Conservation (phyloP, 2,329 filamentous ascomycete species). For the Verticillium tricorpus region DNA sequence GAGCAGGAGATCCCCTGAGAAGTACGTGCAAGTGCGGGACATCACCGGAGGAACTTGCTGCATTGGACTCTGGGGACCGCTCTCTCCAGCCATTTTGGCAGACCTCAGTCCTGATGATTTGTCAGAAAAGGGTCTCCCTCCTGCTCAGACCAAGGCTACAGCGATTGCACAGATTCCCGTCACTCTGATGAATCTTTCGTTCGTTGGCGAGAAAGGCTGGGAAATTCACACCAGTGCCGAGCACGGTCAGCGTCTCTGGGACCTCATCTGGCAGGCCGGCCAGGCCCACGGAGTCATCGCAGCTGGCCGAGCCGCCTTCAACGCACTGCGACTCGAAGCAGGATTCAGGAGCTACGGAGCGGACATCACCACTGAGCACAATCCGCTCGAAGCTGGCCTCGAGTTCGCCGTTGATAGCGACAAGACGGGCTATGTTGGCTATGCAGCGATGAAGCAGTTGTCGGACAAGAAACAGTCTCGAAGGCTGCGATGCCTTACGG, state of each 20-base stretch:
- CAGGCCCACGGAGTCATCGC: conserved; percentile 51
- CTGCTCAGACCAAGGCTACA: conserved; percentile 43
- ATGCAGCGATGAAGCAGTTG: conserved; percentile 38
- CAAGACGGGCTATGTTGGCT: conserved; percentile 48
- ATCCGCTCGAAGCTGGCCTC: conserved; percentile 56
- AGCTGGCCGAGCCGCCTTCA: conserved; percentile 54
- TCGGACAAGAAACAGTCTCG: conserved; percentile 25
- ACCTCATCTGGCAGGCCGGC: conserved; percentile 50
- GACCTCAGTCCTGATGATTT: conserved; percentile 41
- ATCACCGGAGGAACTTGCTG: conserved; percentile 57
- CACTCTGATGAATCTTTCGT: conserved; percentile 50
- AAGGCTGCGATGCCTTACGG: conserved; percentile 42
- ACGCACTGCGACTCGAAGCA: conserved; percentile 54
- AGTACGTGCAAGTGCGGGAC: conserved; percentile 50
- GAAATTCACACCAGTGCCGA: conserved; percentile 59
- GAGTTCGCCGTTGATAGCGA: conserved; percentile 40
- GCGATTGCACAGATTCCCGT: conserved; percentile 52
- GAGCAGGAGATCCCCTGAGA: conserved; percentile 28
- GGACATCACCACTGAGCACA: conserved; percentile 58
- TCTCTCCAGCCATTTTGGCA: conserved; percentile 44
- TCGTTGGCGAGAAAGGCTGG: conserved; percentile 59
- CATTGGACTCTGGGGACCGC: conserved; percentile 60
- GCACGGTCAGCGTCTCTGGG: conserved; percentile 54
- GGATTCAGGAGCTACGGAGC: conserved; percentile 52
- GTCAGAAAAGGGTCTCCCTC: conserved; percentile 38